Evolutionary conservation across 1,139 yeast genomes (phyloP).

Genomic region (Kluyveromyces marxianus): DNA sequence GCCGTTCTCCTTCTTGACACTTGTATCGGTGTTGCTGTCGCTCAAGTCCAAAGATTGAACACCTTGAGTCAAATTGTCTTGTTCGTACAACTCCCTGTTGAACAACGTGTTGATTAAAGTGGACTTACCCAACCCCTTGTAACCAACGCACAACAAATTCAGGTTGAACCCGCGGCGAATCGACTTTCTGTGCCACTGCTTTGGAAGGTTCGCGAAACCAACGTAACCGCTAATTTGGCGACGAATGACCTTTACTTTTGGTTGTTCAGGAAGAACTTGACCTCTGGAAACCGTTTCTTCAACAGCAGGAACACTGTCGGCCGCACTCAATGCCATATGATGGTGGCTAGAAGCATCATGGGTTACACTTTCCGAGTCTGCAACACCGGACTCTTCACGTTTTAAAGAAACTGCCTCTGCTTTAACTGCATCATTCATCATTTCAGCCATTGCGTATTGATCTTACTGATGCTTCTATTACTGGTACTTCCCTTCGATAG

Average conservation of each 20-base stretch:
- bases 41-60: slow-evolving; percentile 4
- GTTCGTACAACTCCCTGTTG: slow-evolving; percentile 57
- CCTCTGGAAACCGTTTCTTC: slow-evolving; percentile 10
- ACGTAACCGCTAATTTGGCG: slow-evolving; percentile 87
- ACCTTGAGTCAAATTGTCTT: slow-evolving; percentile 7
- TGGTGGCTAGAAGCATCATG: not conserved
- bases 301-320: not conserved
- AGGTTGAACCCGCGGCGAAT: slow-evolving; percentile 90
- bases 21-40: slow-evolving; percentile 7
- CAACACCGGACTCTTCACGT: not conserved
- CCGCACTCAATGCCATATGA: not conserved
- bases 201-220: slow-evolving; percentile 96
- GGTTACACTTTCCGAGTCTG: not conserved
- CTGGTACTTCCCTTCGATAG: too few species aligned
- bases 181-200: slow-evolving; percentile 97
- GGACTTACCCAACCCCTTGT: slow-evolving; percentile 88
- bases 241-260: slow-evolving; percentile 50
- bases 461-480: not conserved
- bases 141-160: slow-evolving; percentile 86
- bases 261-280: slow-evolving; percentile 30
- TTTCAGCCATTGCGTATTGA: not conserved
- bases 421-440: not conserved
- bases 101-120: slow-evolving; percentile 89
- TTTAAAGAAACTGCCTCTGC: not conserved
- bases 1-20: slow-evolving; percentile 18